Evolutionary conservation across 805 yeast genomes (phyloP), one percentile per base, ranked within the genome.

Genomic region (Isabelozyma heimii): DNA sequence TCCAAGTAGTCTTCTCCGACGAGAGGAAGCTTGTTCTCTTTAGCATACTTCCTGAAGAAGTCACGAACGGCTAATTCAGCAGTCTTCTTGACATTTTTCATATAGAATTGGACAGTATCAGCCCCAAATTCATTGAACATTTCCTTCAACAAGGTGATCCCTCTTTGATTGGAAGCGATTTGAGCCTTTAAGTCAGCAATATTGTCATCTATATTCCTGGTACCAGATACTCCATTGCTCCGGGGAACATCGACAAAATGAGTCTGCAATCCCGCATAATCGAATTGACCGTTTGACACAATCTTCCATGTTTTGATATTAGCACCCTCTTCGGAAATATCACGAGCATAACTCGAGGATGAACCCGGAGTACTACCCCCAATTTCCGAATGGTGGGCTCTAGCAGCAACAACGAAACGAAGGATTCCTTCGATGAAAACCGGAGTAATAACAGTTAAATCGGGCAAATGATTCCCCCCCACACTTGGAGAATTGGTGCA

Each of bases 391-490:
- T 60, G 64, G 42, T 60, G 64, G 14, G 60, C 64, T 42, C 64
- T 53, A 4, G 62, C 50, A 4, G 55, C 64, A 17, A 51, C 52
- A 15, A 47, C 47, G 35, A 60, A 60, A 20, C 41, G 42, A 24
- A 60, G 47, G 8, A 41, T 47, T 5, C 53, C 57, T 41, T 58
- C 52, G 8, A 46, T 45, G 37, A 60, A 56, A 4, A 60, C 58
- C 10, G 64, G 64, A n/a, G 64, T 51, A 8, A 60, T 53, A 10
- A 60, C 46, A 7, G 64, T 60, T 72, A 65, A 40, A 49, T 89
- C 96, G 0, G 96, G 96, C 50, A 89, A 71, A 68, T 89, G 96
- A 0, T 94, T 86, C 3, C 95, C 95, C n/a, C 92, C 92, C 45
- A 81, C 82, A 16, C 83, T 83, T 2, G 96, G 96, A 57, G 87